Percentiles rank a stretch among this genome's conserved stretches.
Evolutionary conservation across 495 filamentous ascomycete genomes (phyloP).

Genomic region (Penicillium chermesinum): DNA sequence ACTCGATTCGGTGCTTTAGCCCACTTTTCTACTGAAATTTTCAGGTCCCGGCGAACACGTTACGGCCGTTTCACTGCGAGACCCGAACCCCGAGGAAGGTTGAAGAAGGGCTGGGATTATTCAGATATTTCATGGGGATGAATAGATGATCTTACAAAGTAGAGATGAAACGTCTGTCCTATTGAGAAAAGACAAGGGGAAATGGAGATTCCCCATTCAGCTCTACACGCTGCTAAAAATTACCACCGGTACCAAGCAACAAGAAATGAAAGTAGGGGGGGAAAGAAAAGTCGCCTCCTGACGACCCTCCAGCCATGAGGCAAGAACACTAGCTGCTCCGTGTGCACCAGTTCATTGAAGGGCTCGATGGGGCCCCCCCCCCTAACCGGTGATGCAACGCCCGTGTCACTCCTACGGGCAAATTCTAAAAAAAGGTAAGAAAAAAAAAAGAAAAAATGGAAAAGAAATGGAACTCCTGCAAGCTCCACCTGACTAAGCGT

Average conservation of each 20-base stretch:
- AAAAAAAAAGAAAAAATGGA: slow-evolving; percentile 5
- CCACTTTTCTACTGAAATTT: slow-evolving; percentile 1
- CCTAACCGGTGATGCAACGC: slow-evolving; percentile 26
- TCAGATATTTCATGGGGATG: too few species aligned
- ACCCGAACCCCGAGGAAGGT: slow-evolving; percentile 5
- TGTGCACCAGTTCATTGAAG: neutral
- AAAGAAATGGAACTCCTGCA: slow-evolving; percentile 21
- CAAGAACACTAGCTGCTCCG: neutral
- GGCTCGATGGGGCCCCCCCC: neutral
- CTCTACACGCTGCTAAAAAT: too few species aligned
- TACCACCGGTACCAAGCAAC: neutral
- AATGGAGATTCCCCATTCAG: too few species aligned
- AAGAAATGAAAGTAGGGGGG: neutral
- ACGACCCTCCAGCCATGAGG: neutral
- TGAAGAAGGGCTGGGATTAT: too few species aligned
- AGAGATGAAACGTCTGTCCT: too few species aligned
- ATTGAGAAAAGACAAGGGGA: too few species aligned
- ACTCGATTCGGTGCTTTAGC: neutral
- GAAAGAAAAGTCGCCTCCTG: neutral
- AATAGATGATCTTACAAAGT: too few species aligned
- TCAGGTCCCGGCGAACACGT: neutral
- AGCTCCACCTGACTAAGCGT: slow-evolving; percentile 18
- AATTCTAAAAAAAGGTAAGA: slow-evolving; percentile 17
- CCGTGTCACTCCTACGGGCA: slow-evolving; percentile 20
- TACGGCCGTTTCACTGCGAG: slow-evolving; percentile 4